Conservation (phyloP, 768 basidiomycete species). For the Clitopilus hobsonii region DNA sequence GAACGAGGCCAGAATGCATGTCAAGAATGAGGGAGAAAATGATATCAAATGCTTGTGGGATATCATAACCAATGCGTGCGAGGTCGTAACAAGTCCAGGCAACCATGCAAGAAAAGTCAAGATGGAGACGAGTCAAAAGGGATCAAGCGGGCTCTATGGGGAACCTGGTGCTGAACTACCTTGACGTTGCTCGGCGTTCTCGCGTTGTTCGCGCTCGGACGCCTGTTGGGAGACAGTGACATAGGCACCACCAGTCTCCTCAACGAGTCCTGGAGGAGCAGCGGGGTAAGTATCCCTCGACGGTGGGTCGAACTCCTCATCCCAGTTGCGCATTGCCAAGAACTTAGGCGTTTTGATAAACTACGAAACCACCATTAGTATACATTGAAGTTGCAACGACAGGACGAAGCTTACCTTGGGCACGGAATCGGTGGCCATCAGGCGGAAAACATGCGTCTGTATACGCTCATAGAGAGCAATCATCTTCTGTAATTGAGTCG, state of each 20-base stretch:
- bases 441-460: constrained; percentile 91
- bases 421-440: constrained; percentile 99
- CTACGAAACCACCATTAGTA: constrained; percentile 30
- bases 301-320: constrained; percentile 68
- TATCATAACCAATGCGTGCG: constrained; percentile 1
- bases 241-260: constrained; percentile 81
- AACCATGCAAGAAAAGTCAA: constrained; percentile 18
- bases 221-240: constrained; percentile 82
- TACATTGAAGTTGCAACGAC: not conserved
- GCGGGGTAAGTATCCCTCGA: constrained; percentile 54
- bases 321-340: constrained; percentile 72
- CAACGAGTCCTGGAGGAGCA: constrained; percentile 69
- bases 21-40: not conserved
- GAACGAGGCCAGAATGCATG: constrained; percentile 4
- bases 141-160: constrained; percentile 16
- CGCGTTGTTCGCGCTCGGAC: constrained; percentile 60
- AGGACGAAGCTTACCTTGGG: constrained; percentile 63
- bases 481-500: constrained; percentile 92
- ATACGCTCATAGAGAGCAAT: constrained; percentile 94
- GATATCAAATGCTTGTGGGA: constrained; percentile 1
- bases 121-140: constrained; percentile 7
- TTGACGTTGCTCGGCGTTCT: constrained; percentile 17
- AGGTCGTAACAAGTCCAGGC: constrained; percentile 1
- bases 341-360: constrained; percentile 88
- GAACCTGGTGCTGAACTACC: constrained; percentile 17